phyloP scores from a whole-genome alignment of 306 rosid genomes.

The Trifolium dubium region DNA sequence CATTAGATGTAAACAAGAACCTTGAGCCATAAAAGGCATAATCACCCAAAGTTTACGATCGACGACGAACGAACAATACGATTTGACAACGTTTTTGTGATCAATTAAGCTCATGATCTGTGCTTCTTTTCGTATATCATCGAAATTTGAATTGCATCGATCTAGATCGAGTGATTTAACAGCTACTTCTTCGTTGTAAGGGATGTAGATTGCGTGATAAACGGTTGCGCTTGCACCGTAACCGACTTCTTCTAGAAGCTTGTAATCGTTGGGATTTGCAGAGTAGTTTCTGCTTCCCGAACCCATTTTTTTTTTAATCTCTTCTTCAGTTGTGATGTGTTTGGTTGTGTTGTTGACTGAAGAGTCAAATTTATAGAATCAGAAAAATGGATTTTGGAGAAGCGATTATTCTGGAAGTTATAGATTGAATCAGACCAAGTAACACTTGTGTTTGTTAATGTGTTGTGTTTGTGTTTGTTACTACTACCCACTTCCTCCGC shows the following conservation, averaged over 20 bases:
- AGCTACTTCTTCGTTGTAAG: slow-evolving; percentile 83
- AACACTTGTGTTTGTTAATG: background rate
- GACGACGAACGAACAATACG: slow-evolving; percentile 92
- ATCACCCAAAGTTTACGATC: slow-evolving; percentile 86
- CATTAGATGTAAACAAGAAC: slow-evolving; percentile 96
- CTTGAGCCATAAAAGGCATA: slow-evolving; percentile 97
- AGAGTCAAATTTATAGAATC: background rate
- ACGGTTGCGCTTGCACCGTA: slow-evolving; percentile 97
- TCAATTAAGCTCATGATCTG: slow-evolving; percentile 95
- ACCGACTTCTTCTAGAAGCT: slow-evolving; percentile 96
- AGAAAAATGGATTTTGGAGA: background rate
- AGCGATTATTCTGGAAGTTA: background rate
- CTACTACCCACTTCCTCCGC: background rate
- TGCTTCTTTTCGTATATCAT: slow-evolving; percentile 82
- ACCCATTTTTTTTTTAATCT: slow-evolving; percentile 34
- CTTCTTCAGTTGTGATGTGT: no score
- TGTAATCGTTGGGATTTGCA: slow-evolving; percentile 69
- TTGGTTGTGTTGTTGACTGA: slow-evolving; percentile 15
- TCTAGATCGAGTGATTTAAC: slow-evolving; percentile 97
- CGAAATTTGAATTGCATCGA: slow-evolving; percentile 90
- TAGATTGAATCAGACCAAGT: background rate
- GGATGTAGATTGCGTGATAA: slow-evolving; percentile 80
- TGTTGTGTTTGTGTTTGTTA: background rate
- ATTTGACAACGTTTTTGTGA: slow-evolving; percentile 82
- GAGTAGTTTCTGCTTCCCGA: slow-evolving; percentile 55